Evolutionary conservation across 352 stramenopile genomes (phyloP).

Genomic region (Phytopythium aichiense): DNA sequence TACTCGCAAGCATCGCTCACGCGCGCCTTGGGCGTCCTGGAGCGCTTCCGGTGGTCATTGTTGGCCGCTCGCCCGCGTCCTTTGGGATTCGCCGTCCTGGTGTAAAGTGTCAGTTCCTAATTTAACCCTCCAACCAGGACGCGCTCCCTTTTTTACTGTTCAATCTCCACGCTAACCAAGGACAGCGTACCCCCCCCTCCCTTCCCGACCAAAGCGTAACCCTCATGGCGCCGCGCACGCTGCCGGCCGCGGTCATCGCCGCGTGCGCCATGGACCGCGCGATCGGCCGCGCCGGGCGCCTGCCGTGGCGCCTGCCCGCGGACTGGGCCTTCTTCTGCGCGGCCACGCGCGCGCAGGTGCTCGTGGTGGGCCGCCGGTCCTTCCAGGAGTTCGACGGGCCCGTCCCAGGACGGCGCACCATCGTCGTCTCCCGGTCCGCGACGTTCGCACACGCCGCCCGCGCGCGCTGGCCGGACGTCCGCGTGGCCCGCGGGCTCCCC

Average conservation of each 20-base stretch:
- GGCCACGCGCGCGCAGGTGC: conserved; percentile 42
- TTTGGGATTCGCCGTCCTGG: too few species aligned
- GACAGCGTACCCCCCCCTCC: not conserved
- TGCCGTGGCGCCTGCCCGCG: conserved; percentile 57
- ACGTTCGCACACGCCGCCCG: not conserved
- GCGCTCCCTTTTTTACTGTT: too few species aligned
- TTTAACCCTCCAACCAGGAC: not conserved
- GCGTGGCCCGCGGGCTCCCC: conserved; percentile 31
- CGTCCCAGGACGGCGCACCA: conserved; percentile 49
- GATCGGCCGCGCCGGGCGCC: conserved; percentile 43
- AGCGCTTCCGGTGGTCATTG: too few species aligned
- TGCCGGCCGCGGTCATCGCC: conserved; percentile 59
- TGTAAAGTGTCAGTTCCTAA: not conserved
- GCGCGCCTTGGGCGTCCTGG: too few species aligned
- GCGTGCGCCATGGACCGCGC: conserved; percentile 67
- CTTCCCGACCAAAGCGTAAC: not conserved
- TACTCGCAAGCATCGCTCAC: too few species aligned
- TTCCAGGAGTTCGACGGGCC: conserved; percentile 48
- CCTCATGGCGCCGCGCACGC: not conserved
- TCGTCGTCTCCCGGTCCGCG: conserved; percentile 38
- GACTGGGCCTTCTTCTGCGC: conserved; percentile 76
- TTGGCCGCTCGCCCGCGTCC: not conserved
- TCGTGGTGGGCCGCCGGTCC: conserved; percentile 58
- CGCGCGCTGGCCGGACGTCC: conserved; percentile 17
- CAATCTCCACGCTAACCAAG: not conserved